phyloP scores from a whole-genome alignment of 257 asterid species.

The Lycium barbarum region DNA sequence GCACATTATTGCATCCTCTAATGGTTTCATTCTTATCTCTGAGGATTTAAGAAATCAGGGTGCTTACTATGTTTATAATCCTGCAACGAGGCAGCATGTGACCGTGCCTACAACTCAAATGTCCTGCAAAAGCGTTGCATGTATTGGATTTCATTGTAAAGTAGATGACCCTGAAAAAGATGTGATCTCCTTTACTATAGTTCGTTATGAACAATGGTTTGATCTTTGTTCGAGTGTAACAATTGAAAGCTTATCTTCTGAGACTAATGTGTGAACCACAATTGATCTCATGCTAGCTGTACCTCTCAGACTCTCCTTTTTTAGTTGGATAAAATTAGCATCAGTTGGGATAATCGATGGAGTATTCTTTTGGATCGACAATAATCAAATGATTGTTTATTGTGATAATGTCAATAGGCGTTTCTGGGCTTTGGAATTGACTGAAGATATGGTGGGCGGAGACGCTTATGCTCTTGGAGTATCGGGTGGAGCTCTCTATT shows the following conservation, averaged over 20 bases:
- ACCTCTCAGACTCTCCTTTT: not conserved
- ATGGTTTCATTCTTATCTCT: not conserved
- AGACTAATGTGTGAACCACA: not conserved
- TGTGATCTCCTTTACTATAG: not conserved
- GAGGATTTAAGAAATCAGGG: not conserved
- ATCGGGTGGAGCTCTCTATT: not conserved
- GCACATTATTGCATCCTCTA: not conserved
- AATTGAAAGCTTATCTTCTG: not conserved
- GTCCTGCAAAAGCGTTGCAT: not conserved
- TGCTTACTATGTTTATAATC: not conserved
- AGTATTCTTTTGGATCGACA: not conserved
- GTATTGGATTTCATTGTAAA: not conserved
- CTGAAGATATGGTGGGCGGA: not conserved
- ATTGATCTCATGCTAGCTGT: not conserved
- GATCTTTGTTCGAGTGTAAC: not conserved
- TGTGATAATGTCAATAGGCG: not conserved
- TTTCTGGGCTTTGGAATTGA: not conserved
- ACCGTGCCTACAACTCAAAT: not conserved
- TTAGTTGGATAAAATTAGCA: not conserved
- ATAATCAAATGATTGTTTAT: not conserved
- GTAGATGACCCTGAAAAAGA: slow-evolving; percentile 6
- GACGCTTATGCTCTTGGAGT: not conserved
- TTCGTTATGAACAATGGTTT: not conserved
- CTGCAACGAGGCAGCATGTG: not conserved
- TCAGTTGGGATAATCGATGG: not conserved